These are phyloP conservation scores for Neurospora sp. DNA, from an alignment of 495 filamentous ascomycete species.

Conservation along the genomic window DNA sequence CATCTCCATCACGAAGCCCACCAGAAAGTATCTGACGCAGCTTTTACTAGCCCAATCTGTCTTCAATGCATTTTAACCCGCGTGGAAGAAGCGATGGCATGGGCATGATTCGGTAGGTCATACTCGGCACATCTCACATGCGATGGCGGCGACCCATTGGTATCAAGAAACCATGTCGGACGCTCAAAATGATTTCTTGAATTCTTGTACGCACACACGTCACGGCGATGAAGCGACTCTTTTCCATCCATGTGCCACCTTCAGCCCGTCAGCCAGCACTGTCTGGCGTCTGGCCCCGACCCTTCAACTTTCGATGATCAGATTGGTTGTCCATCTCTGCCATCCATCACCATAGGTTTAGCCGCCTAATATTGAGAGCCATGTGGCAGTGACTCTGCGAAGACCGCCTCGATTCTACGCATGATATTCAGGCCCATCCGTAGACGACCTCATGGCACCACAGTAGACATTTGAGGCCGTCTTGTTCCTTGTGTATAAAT, in stretches of 20 bases:
- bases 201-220: not conserved
- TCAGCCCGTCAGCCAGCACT: not conserved
- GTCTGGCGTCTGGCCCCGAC: not conserved
- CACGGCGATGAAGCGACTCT: not conserved
- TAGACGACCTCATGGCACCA: not conserved
- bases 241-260: not conserved
- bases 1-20: not conserved
- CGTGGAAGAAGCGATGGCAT: not conserved
- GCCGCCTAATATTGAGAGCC: not conserved
- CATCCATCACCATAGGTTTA: not conserved
- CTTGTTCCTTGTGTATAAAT: not conserved
- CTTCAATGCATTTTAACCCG: slow-evolving; percentile 4
- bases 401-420: not conserved
- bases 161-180: not conserved
- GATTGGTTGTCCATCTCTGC: not conserved
- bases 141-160: not conserved
- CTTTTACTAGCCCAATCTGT: slow-evolving; percentile 11
- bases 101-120: slow-evolving; percentile 10
- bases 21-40: slow-evolving; percentile 2
- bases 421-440: not conserved
- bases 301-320: not conserved
- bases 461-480: not conserved
- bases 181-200: not conserved
- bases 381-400: not conserved
- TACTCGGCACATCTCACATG: not conserved